Evolutionary conservation across 2,329 filamentous ascomycete species (phyloP), one percentile per base, ranked within the genome.

Genomic region (Stagonosporopsis vannaccii): DNA sequence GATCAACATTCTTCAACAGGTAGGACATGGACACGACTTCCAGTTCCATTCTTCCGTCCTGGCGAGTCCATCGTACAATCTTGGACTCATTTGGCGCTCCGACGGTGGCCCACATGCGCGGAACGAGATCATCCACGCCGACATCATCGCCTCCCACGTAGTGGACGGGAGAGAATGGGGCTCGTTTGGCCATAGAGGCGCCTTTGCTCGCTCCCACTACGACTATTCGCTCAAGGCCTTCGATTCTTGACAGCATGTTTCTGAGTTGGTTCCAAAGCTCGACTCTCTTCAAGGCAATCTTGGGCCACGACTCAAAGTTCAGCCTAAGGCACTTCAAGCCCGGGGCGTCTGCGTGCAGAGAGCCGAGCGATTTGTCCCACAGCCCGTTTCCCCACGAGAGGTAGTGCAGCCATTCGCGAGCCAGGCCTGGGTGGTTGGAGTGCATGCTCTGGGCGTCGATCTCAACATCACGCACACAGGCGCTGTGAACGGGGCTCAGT

Each of bases 131-230:
- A 17, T 73, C 63, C 6, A 63, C 51, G n/a, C 70, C 69, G 30
- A 75, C 72, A 36, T 75, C 67, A 28, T 75, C 72, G 17, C 70
- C 67, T 6, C 75, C 75, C 17, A 76, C 70, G 48, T 71, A 77
- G 51, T 75, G 72, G 2, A 72, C 66, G 2, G 72, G 68, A 8
- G 74, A 75, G 71, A 74, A 77, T 9, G 70, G 72, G 44, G 68
- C 58, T 52, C 66, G 66, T 51, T 53, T 68, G 6, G 63, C 67
- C 72, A 71, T 77, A 30, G 60, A 62, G 9, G 46, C 54, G 1
- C 73, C 74, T 51, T 67, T 71, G 36, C 71, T 73, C 11, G 71
- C 62, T 2, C 75, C 75, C 19, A 65, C 61, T 2, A 77, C 62
- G 1, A 77, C 53, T 7, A 76, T 52, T 20, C 72, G 66, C 33